Base-by-base conservation (phyloP, 208 protist genomes). In the Wallacemonas sp. region DNA sequence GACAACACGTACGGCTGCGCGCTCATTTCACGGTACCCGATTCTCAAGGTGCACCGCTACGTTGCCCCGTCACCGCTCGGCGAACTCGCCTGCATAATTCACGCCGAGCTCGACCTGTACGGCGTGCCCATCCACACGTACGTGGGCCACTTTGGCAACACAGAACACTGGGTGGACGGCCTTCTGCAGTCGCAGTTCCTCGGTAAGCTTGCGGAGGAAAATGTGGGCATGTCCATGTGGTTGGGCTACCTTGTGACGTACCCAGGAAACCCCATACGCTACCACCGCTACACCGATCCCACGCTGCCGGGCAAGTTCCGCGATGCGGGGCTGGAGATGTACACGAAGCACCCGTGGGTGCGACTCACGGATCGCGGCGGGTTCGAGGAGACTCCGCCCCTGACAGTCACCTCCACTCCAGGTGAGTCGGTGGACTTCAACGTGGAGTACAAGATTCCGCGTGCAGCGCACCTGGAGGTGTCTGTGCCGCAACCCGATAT, bases 1-100 rank as follows among this genome's bases (percentile, higher is more conserved):
- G 87, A 93, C 73, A 89, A 89, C 72, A 93, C 83, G 1, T 91
- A 85, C 73, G 87, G 87, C 41, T 93, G 87, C 71, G 82, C 81
- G 4, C 42, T 93, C 24, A 77, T 91, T 57, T 89, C 87, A 8
- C 81, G 83, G 67, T 93, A 91, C 53, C 87, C 87, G 0, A 89
- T 93, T 34, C 32, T 68, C 36, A 34, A 34, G 21, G 75, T 90
- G 4, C 75, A 62, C n/a, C 87, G 83, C 41, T 93, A 93, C 66
- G 79, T 87, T 39, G 59, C 84, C 36, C 87, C 87, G 3, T 91
- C 83, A 1, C 87, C 87, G 44, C 71, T 91, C 15, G 87, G 87
- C 45, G 87, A 93, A 62, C 73, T 93, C 24, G 44, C 76, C 0
- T 93, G 87, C 58, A 36, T 79, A 5, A 87, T 93, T 37, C 76